These are phyloP conservation scores for Lachancea kluyveri DNA, from an alignment of 805 yeast genomes.

Conservation along the genomic window DNA sequence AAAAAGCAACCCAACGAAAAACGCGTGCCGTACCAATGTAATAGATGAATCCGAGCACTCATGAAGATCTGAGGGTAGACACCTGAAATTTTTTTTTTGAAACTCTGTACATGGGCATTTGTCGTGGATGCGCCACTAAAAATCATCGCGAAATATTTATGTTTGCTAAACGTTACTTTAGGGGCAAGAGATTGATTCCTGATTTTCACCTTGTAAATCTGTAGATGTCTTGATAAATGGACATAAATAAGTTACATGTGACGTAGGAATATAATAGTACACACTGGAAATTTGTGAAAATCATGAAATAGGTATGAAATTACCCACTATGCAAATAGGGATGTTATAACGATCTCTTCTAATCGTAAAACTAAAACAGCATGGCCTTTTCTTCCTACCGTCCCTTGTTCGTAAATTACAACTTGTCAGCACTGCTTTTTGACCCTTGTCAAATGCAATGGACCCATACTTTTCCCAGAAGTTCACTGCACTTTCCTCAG, in stretches of 20 bases:
- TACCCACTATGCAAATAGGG: constrained; percentile 94
- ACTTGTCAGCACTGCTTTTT: constrained; percentile 89
- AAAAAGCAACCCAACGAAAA: no score
- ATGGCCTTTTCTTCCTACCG: constrained; percentile 71
- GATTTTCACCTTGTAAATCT: neutral
- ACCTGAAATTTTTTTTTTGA: no score
- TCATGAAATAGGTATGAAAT: constrained; percentile 69
- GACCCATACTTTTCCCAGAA: constrained; percentile 98
- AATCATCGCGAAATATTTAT: no score
- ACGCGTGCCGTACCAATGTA: no score
- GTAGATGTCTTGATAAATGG: neutral
- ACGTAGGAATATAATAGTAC: no score
- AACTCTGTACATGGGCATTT: no score
- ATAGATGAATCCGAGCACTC: no score
- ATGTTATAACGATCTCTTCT: constrained; percentile 89
- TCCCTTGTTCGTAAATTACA: constrained; percentile 81
- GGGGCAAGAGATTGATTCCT: neutral
- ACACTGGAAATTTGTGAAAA: neutral
- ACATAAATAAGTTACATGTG: neutral
- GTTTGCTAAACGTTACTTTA: no score
- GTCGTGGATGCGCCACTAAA: no score
- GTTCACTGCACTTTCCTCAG: constrained; percentile 92
- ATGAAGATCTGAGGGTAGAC: no score
- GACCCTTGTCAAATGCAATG: constrained; percentile 92
- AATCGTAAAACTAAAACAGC: constrained; percentile 92